Conservation (phyloP, 2,329 filamentous ascomycete genomes). For the Cyanodermella asteris region DNA sequence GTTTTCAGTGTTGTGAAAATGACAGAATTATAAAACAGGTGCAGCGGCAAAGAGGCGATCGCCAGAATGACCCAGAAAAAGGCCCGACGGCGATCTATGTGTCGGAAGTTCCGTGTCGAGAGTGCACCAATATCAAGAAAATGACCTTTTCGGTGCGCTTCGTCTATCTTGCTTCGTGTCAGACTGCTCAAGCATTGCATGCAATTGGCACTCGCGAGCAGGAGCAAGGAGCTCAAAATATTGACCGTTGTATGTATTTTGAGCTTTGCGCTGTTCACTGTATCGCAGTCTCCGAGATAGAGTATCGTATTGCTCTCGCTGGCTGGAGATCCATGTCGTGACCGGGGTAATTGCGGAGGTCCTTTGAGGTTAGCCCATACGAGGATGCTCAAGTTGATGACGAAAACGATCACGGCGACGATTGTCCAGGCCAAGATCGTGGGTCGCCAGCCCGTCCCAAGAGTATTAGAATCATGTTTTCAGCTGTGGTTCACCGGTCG, state of each 20-base stretch:
- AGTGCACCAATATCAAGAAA: slow-evolving; percentile 11
- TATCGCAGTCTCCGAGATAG: no score
- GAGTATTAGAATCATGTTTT: no score
- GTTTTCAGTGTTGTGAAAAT: slow-evolving; percentile 3
- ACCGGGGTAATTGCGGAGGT: no score
- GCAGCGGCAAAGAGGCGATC: slow-evolving; percentile 3
- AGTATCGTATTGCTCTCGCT: no score
- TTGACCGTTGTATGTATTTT: slow-evolving; percentile 17
- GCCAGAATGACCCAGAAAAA: slow-evolving; percentile 3
- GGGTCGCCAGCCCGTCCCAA: no score
- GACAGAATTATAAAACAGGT: slow-evolving; percentile 5
- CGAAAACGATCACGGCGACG: no score
- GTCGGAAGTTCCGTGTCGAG: slow-evolving; percentile 2
- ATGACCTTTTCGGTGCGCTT: slow-evolving; percentile 11
- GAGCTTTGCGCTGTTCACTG: no score
- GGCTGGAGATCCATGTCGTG: no score
- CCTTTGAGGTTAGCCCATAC: no score
- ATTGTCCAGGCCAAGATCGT: no score
- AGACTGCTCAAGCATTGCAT: slow-evolving; percentile 16
- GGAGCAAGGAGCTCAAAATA: slow-evolving; percentile 13
- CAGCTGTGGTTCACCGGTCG: no score
- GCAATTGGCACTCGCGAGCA: slow-evolving; percentile 15
- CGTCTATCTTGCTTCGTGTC: slow-evolving; percentile 13
- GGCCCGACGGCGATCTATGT: slow-evolving; percentile 1
- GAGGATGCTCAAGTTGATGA: no score